Conservation (phyloP, 805 yeast genomes). For the Sporopachydermia lactativora region DNA sequence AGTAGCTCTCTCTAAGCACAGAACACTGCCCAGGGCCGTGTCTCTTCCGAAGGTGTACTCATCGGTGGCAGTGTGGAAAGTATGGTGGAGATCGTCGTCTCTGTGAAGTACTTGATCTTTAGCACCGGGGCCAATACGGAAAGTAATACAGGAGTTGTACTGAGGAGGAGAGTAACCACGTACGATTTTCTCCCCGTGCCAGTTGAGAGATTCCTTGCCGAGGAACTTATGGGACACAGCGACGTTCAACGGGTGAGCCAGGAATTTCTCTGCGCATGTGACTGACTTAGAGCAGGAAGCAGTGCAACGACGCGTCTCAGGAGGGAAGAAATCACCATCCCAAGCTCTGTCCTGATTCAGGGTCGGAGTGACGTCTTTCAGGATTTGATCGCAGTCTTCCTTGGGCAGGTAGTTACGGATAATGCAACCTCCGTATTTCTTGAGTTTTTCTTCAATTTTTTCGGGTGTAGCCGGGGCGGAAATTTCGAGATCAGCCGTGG, state of each 20-base stretch:
- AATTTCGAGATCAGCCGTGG: background rate
- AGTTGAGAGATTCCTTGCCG: constrained; percentile 12
- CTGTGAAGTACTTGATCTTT: constrained; percentile 14
- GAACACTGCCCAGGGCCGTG: constrained; percentile 13
- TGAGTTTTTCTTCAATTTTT: constrained; percentile 8
- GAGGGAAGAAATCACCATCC: constrained; percentile 13
- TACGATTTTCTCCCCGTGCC: constrained; percentile 13
- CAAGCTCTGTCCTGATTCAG: constrained; percentile 11
- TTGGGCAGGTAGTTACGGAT: constrained; percentile 9
- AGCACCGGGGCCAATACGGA: constrained; percentile 18
- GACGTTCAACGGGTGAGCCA: constrained; percentile 11
- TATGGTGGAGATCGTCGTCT: constrained; percentile 16
- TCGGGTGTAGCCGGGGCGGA: constrained; percentile 5
- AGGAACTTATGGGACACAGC: constrained; percentile 13
- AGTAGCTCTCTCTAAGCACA: constrained; percentile 13
- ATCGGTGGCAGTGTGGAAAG: constrained; percentile 9
- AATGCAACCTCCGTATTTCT: constrained; percentile 14
- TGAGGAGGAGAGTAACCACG: constrained; percentile 15
- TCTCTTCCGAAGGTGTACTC: constrained; percentile 13
- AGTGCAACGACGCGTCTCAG: constrained; percentile 11
- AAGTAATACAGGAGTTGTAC: constrained; percentile 12
- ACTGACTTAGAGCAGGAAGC: constrained; percentile 12
- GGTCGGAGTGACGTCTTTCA: constrained; percentile 10
- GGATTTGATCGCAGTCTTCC: constrained; percentile 8
- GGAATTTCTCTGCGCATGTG: constrained; percentile 10